phyloP scores from a whole-genome alignment of 208 protist species.

The Plasmodiophora brassicae region DNA sequence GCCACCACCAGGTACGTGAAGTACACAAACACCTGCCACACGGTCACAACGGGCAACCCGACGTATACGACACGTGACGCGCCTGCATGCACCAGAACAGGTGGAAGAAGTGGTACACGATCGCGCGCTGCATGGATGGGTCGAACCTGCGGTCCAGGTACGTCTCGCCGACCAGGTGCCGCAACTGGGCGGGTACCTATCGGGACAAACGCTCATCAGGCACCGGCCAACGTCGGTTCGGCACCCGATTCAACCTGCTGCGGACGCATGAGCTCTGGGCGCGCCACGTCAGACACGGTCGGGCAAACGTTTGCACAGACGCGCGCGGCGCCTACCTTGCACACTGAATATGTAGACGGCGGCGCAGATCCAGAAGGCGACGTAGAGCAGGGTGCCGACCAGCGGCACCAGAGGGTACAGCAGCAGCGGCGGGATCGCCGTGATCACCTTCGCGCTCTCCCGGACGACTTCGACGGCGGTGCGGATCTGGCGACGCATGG shows the following conservation, averaged over 20 bases:
- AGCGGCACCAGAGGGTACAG: slow-evolving; percentile 46
- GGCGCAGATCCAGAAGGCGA: slow-evolving; percentile 36
- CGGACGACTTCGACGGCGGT: slow-evolving; percentile 38
- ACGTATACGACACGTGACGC: too few relatives aligned
- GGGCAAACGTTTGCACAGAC: too few relatives aligned
- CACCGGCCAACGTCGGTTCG: too few relatives aligned
- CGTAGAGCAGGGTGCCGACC: not conserved
- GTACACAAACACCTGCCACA: too few relatives aligned
- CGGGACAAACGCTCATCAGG: too few relatives aligned
- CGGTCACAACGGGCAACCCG: too few relatives aligned
- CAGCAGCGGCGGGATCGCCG: slow-evolving; percentile 32
- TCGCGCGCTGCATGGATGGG: not conserved
- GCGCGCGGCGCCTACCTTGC: not conserved
- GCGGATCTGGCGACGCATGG: too few relatives aligned
- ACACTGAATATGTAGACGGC: slow-evolving; percentile 34
- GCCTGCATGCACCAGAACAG: slow-evolving; percentile 42
- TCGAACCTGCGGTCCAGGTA: not conserved
- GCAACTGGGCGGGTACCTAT: too few relatives aligned
- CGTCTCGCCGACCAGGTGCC: too few relatives aligned
- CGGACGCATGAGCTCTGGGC: too few relatives aligned
- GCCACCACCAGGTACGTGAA: slow-evolving; percentile 44
- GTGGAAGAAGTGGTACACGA: slow-evolving; percentile 40
- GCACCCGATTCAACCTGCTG: too few relatives aligned
- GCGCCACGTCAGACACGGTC: too few relatives aligned
- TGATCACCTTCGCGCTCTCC: slow-evolving; percentile 29